Evolutionary conservation across 1,139 yeast species (phyloP).

Genomic region (Komagataea norvegica): DNA sequence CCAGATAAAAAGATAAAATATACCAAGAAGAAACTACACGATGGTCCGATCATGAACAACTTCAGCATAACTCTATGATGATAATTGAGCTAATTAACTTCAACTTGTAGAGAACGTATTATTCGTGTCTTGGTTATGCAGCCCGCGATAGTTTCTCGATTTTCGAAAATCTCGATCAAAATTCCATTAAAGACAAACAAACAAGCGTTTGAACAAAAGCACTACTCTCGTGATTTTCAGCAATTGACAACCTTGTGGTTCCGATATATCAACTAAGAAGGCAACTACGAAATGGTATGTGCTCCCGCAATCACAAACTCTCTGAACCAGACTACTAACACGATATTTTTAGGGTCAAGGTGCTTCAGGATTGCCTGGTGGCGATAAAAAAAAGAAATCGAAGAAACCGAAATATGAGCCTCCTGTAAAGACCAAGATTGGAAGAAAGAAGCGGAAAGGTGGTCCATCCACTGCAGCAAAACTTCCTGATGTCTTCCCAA

Average conservation of each 20-base stretch:
- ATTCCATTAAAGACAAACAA: too few relatives aligned
- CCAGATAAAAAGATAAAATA: slow-evolving; percentile 17
- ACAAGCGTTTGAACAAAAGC: too few relatives aligned
- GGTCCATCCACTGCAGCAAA: slow-evolving; percentile 83
- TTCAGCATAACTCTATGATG: too few relatives aligned
- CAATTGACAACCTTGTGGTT: not conserved
- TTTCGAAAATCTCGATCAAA: too few relatives aligned
- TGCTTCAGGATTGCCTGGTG: slow-evolving; percentile 69
- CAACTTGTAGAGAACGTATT: not conserved
- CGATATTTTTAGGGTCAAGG: slow-evolving; percentile 60
- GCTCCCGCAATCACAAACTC: not conserved
- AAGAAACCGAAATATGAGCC: slow-evolving; percentile 96
- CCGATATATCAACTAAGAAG: not conserved
- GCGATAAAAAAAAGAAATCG: slow-evolving; percentile 72
- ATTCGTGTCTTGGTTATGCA: too few relatives aligned
- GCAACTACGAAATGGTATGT: slow-evolving; percentile 9
- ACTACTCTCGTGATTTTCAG: not conserved
- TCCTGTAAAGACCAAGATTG: slow-evolving; percentile 91
- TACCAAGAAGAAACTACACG: slow-evolving; percentile 44
- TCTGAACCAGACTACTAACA: slow-evolving; percentile 10
- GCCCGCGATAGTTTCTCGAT: too few relatives aligned
- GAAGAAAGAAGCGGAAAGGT: slow-evolving; percentile 87
- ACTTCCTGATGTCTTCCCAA: slow-evolving; percentile 86
- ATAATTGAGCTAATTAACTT: slow-evolving; percentile 8
- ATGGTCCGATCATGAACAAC: slow-evolving; percentile 58